Evolutionary conservation across 2,329 filamentous ascomycete genomes (phyloP).

Genomic region (Fusarium irregulare): DNA sequence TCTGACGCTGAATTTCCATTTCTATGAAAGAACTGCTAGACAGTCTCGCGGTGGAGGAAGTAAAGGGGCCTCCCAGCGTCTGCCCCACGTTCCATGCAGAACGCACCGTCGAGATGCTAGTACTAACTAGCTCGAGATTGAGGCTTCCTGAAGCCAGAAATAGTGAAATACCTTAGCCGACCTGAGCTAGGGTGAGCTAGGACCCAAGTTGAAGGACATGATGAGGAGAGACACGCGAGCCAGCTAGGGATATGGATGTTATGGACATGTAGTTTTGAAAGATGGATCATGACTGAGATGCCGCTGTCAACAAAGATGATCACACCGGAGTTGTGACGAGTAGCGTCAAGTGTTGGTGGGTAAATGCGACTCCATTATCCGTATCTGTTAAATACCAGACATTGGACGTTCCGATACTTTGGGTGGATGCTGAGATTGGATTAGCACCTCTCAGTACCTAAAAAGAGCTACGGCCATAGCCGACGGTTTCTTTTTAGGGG

Average conservation of each 20-base stretch:
- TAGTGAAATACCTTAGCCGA: constrained; percentile 8
- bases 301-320: not conserved
- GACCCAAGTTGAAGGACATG: constrained; percentile 1
- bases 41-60: not conserved
- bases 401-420: constrained; percentile 19
- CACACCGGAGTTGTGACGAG: constrained; percentile 2
- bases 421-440: not conserved
- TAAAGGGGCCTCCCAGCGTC: not conserved
- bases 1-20: not conserved
- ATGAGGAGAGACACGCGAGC: constrained; percentile 7
- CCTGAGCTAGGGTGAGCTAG: constrained; percentile 14
- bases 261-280: not conserved
- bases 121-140: not conserved
- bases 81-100: constrained; percentile 27
- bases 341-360: constrained; percentile 9
- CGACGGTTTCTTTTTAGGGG: constrained; percentile 26
- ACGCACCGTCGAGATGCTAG: constrained; percentile 3
- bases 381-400: constrained; percentile 8
- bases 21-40: not conserved
- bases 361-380: constrained; percentile 11
- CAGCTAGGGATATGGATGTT: not conserved
- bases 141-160: constrained; percentile 4
- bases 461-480: constrained; percentile 13
- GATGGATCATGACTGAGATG: not conserved
- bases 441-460: not conserved